Conservation (phyloP, 495 filamentous ascomycete species). For the Monascus purpureus region DNA sequence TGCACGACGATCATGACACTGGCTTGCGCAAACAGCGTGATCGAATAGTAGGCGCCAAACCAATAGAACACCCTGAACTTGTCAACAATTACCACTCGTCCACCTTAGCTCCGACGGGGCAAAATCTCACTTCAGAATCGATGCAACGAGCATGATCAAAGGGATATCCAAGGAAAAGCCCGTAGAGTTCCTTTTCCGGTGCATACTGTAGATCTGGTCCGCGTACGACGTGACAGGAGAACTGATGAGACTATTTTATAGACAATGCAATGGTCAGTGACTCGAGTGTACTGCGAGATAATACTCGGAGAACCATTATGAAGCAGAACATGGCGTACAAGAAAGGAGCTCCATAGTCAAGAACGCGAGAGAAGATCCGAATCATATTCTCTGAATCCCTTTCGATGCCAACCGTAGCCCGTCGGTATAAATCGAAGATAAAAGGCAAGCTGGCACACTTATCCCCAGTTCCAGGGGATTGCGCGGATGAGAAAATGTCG, state of each 20-base stretch:
- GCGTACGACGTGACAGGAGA: conserved; percentile 79
- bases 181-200: conserved; percentile 63
- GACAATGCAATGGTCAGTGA: not conserved
- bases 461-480: not conserved
- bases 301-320: not conserved
- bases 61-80: conserved; percentile 74
- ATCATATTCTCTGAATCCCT: conserved; percentile 17
- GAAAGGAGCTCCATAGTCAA: conserved; percentile 33
- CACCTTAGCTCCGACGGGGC: not conserved
- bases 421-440: no score
- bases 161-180: conserved; percentile 90
- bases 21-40: conserved; percentile 69
- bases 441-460: not conserved
- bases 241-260: conserved; percentile 44
- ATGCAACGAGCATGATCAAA: conserved; percentile 92
- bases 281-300: not conserved
- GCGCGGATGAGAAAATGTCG: no score
- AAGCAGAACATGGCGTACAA: conserved; percentile 18
- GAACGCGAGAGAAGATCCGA: conserved; percentile 21
- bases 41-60: conserved; percentile 74
- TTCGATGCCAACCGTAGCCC: not conserved
- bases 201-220: conserved; percentile 85
- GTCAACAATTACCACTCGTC: not conserved
- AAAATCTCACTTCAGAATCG: conserved; percentile 62
- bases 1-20: conserved; percentile 79